Evolutionary conservation across 495 filamentous ascomycete genomes (phyloP), one percentile per base, ranked within the genome.

Genomic region (Neurospora sp.): DNA sequence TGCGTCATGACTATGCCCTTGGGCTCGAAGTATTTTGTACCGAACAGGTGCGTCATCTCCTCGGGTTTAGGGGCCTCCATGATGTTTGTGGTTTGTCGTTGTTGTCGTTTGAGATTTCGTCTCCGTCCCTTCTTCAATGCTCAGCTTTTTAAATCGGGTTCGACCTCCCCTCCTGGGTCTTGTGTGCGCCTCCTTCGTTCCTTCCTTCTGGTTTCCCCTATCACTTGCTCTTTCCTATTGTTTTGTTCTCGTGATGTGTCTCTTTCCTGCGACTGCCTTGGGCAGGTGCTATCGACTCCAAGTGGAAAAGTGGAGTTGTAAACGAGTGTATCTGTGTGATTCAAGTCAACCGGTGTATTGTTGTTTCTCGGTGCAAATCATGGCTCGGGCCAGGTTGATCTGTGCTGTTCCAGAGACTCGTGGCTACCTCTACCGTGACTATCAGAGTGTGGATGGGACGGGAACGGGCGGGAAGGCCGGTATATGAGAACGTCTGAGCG

Each of bases 1-100:
- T 78, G 76, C 5, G 37, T 39, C 48, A 71, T 72, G 68, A 78
- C 74, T 16, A 73, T 68, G 48, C 3, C 6, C 14, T 35, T 61
- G 72, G 40, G 53, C 53, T 31, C 40, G 35, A 38, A 72, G 61
- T 40, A 65, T 72, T 38, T 65, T 65, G 16, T 48, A 9, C 44
- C 61, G 44, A 37, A 69, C 20, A 48, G 48, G 45, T 65, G 61
- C 61, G 18, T 70, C 61, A 65, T 61, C 61, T 41, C 45, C 2
- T 27, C 40, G 10, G 70, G 42, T 0, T 53, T 35, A 9, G 39
- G 39, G 42, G 69, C 39, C 40, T 70, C 39, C 69, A 53, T 42
- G 22, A 27, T 70, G 39, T 65, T 44, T 27, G 27, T 27, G 2
- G 27, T 27, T 61, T 14, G 2, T 61, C 53, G 22, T 35, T 18